Evolutionary conservation across 495 filamentous ascomycete species (phyloP).

Genomic region (Xeromyces bisporus): DNA sequence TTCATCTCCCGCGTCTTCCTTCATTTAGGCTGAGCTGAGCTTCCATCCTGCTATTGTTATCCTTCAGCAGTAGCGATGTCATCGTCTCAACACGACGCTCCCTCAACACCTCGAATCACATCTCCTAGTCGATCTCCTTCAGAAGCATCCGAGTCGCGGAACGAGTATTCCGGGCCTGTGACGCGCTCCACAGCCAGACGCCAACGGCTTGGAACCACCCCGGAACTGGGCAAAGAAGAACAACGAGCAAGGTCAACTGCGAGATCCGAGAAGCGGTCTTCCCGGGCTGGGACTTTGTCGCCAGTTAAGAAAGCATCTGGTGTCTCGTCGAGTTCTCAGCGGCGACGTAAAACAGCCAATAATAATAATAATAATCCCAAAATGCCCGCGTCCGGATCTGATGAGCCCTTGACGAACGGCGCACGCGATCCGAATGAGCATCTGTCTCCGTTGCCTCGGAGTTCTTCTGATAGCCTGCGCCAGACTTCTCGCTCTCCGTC

Average conservation of each 20-base stretch:
- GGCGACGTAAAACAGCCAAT: conserved; percentile 30
- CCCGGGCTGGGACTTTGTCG: conserved; percentile 13
- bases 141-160: conserved; percentile 30
- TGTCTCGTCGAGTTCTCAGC: conserved; percentile 5
- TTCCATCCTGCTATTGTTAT: no score
- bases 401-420: conserved; percentile 24
- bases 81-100: conserved; percentile 27
- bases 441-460: conserved; percentile 44
- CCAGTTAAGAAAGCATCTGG: not conserved
- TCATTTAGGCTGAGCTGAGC: no score
- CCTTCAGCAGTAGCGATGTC: conserved; percentile 35
- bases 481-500: conserved; percentile 76
- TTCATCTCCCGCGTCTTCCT: no score
- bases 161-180: conserved; percentile 42
- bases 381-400: no score
- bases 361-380: conserved; percentile 26
- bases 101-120: conserved; percentile 52
- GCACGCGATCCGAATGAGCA: conserved; percentile 42
- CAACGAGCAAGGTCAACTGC: conserved; percentile 14
- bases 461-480: conserved; percentile 36
- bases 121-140: conserved; percentile 52
- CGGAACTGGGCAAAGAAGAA: conserved; percentile 25
- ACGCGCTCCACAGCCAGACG: conserved; percentile 47
- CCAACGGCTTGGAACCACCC: conserved; percentile 23
- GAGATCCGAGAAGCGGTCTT: conserved; percentile 27